A percentile compares a stretch with the other conserved stretches of the same genome.
These are phyloP conservation scores for Hypsizygus marmoreus DNA, from an alignment of 768 basidiomycete species.

Conservation along the genomic window DNA sequence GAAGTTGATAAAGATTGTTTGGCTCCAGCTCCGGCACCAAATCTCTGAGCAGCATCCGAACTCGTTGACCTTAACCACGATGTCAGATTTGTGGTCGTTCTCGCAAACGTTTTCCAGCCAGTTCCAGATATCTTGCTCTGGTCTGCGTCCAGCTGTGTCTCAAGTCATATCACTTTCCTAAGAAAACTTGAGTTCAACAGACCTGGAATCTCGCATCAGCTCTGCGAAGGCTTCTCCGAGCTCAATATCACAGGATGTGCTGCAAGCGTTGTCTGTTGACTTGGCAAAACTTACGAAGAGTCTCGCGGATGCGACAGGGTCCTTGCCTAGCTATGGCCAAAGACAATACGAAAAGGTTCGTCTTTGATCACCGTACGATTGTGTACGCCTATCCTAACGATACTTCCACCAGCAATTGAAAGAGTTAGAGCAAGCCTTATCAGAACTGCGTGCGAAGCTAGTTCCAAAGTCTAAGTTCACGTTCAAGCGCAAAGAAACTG, in stretches of 20 bases:
- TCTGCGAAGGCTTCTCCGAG: slow-evolving; percentile 31
- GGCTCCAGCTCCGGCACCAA: too few relatives aligned
- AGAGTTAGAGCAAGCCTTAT: slow-evolving; percentile 55
- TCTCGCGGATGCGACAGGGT: slow-evolving; percentile 63
- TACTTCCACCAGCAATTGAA: slow-evolving; percentile 59
- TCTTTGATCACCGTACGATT: slow-evolving; percentile 7
- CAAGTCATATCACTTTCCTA: slow-evolving; percentile 12
- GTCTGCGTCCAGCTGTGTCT: slow-evolving; percentile 39
- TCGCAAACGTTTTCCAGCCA: slow-evolving; percentile 50
- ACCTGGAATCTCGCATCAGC: slow-evolving; percentile 49
- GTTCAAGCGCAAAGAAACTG: slow-evolving; percentile 51
- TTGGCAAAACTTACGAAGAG: slow-evolving; percentile 62
- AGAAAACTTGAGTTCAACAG: slow-evolving; percentile 32
- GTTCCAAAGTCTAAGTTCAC: slow-evolving; percentile 61
- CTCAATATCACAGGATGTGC: slow-evolving; percentile 30
- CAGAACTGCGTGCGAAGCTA: slow-evolving; percentile 47
- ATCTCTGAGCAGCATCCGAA: too few relatives aligned
- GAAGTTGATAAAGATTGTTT: too few relatives aligned
- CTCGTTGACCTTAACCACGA: too few relatives aligned
- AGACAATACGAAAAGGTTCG: slow-evolving; percentile 68
- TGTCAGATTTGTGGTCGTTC: slow-evolving; percentile 43
- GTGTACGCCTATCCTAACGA: slow-evolving; percentile 12
- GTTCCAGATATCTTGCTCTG: slow-evolving; percentile 52
- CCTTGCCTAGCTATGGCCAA: slow-evolving; percentile 74
- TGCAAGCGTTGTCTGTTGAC: slow-evolving; percentile 49